Base-by-base conservation (phyloP, 371 early-diverging fungal genomes). In the Apophysomyces ossiformis region DNA sequence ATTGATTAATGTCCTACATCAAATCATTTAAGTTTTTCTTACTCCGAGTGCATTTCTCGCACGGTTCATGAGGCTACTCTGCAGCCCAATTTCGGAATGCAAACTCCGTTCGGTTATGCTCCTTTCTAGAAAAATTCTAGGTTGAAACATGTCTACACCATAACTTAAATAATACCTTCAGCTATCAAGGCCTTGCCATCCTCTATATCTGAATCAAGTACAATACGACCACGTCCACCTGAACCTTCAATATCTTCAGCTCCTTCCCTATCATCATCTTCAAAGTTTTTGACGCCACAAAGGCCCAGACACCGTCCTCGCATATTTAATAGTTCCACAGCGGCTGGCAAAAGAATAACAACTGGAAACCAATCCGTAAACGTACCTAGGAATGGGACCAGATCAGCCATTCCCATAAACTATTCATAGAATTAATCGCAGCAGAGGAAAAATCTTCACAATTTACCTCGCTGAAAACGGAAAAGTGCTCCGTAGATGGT, bases 281-380 rank as follows among this genome's bases (percentile, higher is more conserved):
- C 86, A 64, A 79, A 81, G 59, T 82, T 81, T n/a, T 84, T 81
- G 21, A 90, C 77, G 13, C 86, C 85, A 72, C 87, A 90, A 16
- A 89, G n/a, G 11, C 86, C 79, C 67, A 92, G 76, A 39, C 94
- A 84, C 18, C 92, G 88, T 16, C 89, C 92, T 69, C 94, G 93
- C 4, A 95, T 77, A 65, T 94, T 93, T 65, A 94, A 85, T 32
- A 92, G 78, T 1, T 91, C 90, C 36, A 93, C 71, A 1, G 90
- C 37, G 0, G 91, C 89, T 3, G 94, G 91, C 7, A 95, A 75
- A 63, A 96, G 76, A 37, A 97, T 92, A 43, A 94, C 76, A 21
- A 89, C 75, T 7, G 98, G 96, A 57, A 96, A 89, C 83, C 92
- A 95, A 60, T 90, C 90, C 69, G 93, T 95, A 69, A 95, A 96